These are phyloP conservation scores for Leccinum fibrillosum DNA, from an alignment of 768 basidiomycete genomes.

Conservation along the genomic window DNA sequence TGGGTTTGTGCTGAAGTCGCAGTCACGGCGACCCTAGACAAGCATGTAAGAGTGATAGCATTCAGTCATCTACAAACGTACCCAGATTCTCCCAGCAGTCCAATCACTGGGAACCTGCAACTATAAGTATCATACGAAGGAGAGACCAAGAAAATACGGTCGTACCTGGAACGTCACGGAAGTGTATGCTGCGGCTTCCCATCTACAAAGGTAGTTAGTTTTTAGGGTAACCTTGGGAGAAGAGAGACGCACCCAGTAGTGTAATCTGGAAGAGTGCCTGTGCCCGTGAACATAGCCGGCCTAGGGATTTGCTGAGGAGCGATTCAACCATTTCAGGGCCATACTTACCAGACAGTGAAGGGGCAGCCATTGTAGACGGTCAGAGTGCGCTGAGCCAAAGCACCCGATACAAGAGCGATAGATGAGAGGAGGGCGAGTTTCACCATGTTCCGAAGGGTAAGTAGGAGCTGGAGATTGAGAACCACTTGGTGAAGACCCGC, in stretches of 20 bases:
- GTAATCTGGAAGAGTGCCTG: conserved; percentile 44
- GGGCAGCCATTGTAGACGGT: conserved; percentile 61
- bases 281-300: conserved; percentile 60
- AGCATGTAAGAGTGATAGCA: background rate
- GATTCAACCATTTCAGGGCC: background rate
- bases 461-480: background rate
- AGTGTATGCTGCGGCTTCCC: conserved; percentile 31
- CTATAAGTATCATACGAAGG: background rate
- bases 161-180: conserved; percentile 27
- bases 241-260: conserved; percentile 41
- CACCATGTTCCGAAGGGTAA: conserved; percentile 13
- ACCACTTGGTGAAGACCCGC: background rate
- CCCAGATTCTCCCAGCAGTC: conserved; percentile 67
- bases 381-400: conserved; percentile 52
- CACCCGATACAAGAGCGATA: conserved; percentile 29
- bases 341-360: conserved; percentile 62
- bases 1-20: conserved; percentile 53
- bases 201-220: conserved; percentile 22
- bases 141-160: background rate
- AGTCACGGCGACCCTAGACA: conserved; percentile 49
- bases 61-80: conserved; percentile 8
- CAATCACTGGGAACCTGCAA: conserved; percentile 58
- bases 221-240: background rate
- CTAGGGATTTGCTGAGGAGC: conserved; percentile 22
- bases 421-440: conserved; percentile 24